Evolutionary conservation across 352 stramenopile species (phyloP), one percentile per base, ranked within the genome.

Genomic region (Poterioochromonas sp.): DNA sequence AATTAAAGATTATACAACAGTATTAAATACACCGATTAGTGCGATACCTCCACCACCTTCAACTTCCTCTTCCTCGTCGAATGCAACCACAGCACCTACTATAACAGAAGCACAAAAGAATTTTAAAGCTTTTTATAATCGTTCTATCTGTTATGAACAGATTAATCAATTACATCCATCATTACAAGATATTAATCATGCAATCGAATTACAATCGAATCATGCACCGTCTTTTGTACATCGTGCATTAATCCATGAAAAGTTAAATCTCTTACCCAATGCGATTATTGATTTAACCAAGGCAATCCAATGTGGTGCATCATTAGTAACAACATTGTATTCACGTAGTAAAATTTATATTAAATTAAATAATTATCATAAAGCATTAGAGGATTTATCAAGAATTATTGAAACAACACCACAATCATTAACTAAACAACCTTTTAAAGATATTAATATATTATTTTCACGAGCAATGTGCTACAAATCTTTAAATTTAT

Each of bases 161-260:
- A 40, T 49, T 74, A 76, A 87, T 91, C 82, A 88, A 73, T 8
- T 49, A 8, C 15, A 49, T 53, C 0, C 15, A 34, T 32, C 64
- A 5, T 39, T 73, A 12, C 2, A 49, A 22, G 64, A 73, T 53
- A 37, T 53, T 34, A 54, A 73, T 29, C 15, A 26, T 26, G 32
- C 15, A 5, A 20, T 43, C 3, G 2, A 35, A 22, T 12, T 35
- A 68, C 58, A 68, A 39, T 8, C 29, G 1, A 41, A 71, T 47
- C 62, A 71, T 44, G 29, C 20, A 8, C 3, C 5, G 2, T 40
- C 34, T 29, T 3, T 47, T 44, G 34, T 29, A 43, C 8, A 71
- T 71, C 62, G 62, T 41, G 62, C 5, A 22, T 29, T 41, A 35
- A 12, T 71, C 32, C 41, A 44, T n/a, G 62, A 71, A 29, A 41